Percentiles rank a stretch among this genome's conserved stretches.
Evolutionary conservation across 2,329 filamentous ascomycete genomes (phyloP).

Genomic region (Penicillium sumatraense): DNA sequence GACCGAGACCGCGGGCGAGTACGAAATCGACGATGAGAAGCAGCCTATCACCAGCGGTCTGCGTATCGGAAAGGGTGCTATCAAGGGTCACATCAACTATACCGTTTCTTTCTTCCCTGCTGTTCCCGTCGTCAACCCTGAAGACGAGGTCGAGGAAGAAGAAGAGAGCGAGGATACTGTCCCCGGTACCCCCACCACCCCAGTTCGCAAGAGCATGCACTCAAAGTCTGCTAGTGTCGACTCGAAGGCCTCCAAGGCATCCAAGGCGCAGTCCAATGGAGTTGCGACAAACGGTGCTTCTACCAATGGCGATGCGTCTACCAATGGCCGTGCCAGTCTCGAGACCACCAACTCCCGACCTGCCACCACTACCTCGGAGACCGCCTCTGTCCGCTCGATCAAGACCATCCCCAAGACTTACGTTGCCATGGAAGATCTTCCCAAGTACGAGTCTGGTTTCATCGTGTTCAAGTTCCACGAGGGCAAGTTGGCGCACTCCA

Average conservation of each 20-base stretch:
- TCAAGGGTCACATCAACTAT: slow-evolving; percentile 82
- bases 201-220: slow-evolving; percentile 34
- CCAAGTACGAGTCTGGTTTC: slow-evolving; percentile 86
- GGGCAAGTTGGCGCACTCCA: slow-evolving; percentile 75
- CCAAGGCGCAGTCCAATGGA: slow-evolving; percentile 23
- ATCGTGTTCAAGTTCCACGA: slow-evolving; percentile 95
- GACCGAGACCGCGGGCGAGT: slow-evolving; percentile 75
- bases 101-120: slow-evolving; percentile 89
- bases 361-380: slow-evolving; percentile 50
- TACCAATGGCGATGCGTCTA: slow-evolving; percentile 47
- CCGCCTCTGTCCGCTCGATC: slow-evolving; percentile 48
- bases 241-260: slow-evolving; percentile 32
- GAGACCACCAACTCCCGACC: slow-evolving; percentile 42
- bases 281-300: slow-evolving; percentile 27
- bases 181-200: slow-evolving; percentile 10
- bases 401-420: slow-evolving; percentile 73
- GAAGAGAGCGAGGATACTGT: slow-evolving; percentile 47
- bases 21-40: slow-evolving; percentile 77
- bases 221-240: slow-evolving; percentile 35
- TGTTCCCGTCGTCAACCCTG: slow-evolving; percentile 84
- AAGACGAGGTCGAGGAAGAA: slow-evolving; percentile 60
- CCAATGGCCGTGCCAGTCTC: slow-evolving; percentile 36
- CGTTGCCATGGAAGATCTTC: slow-evolving; percentile 77
- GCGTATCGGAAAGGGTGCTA: slow-evolving; percentile 69
- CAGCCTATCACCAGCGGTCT: slow-evolving; percentile 69